Percentiles rank a stretch among this genome's conserved stretches.
Evolutionary conservation across 352 stramenopile species (phyloP).

Genomic region (Phytopythium litorale): DNA sequence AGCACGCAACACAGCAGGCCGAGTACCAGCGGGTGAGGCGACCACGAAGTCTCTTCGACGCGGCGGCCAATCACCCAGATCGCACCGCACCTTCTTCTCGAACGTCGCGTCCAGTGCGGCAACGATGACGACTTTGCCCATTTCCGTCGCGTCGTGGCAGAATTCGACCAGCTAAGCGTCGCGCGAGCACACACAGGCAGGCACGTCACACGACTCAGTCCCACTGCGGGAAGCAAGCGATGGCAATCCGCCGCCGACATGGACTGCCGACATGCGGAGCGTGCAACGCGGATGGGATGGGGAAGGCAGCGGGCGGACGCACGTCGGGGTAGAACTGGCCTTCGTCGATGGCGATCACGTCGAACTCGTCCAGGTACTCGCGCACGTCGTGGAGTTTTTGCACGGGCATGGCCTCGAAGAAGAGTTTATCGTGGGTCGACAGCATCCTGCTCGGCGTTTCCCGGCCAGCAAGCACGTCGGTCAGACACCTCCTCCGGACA

Average conservation of each 20-base stretch:
- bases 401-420: conserved; percentile 63
- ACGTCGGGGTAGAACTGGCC: conserved; percentile 85
- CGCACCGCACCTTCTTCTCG: conserved; percentile 48
- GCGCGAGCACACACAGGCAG: conserved; percentile 3
- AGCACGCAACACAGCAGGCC: background rate
- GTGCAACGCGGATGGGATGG: background rate
- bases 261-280: background rate
- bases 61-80: background rate
- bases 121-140: conserved; percentile 79
- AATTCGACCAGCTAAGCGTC: conserved; percentile 60
- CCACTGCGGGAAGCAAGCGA: conserved; percentile 6
- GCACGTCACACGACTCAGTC: conserved; percentile 7
- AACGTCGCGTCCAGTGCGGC: conserved; percentile 73
- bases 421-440: conserved; percentile 75
- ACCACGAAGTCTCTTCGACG: background rate
- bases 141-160: conserved; percentile 60
- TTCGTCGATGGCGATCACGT: conserved; percentile 87
- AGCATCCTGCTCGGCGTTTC: conserved; percentile 34
- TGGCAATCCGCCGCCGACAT: conserved; percentile 5
- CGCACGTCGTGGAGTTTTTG: conserved; percentile 53
- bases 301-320: conserved; percentile 5
- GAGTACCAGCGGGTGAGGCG: background rate
- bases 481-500: background rate
- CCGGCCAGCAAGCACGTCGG: background rate
- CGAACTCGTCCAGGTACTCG: conserved; percentile 51